phyloP scores from a whole-genome alignment of 2,329 filamentous ascomycete genomes.

The Monilinia aucupariae region DNA sequence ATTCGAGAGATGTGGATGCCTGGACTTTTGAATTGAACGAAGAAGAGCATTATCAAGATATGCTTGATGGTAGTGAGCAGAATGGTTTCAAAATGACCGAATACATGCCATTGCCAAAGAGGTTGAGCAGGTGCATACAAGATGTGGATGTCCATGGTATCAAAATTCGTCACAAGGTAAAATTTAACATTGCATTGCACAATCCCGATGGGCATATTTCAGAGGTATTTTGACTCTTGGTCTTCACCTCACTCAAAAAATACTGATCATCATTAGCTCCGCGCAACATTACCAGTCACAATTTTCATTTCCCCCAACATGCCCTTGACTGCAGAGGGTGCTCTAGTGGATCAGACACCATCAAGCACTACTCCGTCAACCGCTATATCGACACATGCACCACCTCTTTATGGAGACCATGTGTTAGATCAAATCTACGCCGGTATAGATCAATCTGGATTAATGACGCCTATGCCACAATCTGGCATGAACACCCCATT shows the following conservation, averaged over 20 bases:
- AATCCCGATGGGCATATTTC: conserved; percentile 95
- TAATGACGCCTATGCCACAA: conserved; percentile 66
- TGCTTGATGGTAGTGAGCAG: conserved; percentile 62
- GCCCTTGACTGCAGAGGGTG: conserved; percentile 80
- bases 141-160: conserved; percentile 85
- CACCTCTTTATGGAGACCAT: conserved; percentile 90
- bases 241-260: conserved; percentile 16
- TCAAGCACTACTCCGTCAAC: conserved; percentile 41
- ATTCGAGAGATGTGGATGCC: conserved; percentile 56
- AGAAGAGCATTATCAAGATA: conserved; percentile 61
- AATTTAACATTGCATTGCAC: conserved; percentile 82
- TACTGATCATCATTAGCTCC: conserved; percentile 50
- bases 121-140: conserved; percentile 76
- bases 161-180: conserved; percentile 88
- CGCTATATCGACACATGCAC: conserved; percentile 59
- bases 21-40: conserved; percentile 53
- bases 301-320: conserved; percentile 95
- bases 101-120: conserved; percentile 69
- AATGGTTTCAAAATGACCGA: conserved; percentile 60
- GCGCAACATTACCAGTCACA: conserved; percentile 83
- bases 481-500: conserved; percentile 80
- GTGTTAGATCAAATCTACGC: conserved; percentile 86
- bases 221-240: conserved; percentile 52
- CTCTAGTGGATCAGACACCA: conserved; percentile 60
- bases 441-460: conserved; percentile 74